Conservation (phyloP, 495 filamentous ascomycete genomes). For the Endocarpon pusillum region DNA sequence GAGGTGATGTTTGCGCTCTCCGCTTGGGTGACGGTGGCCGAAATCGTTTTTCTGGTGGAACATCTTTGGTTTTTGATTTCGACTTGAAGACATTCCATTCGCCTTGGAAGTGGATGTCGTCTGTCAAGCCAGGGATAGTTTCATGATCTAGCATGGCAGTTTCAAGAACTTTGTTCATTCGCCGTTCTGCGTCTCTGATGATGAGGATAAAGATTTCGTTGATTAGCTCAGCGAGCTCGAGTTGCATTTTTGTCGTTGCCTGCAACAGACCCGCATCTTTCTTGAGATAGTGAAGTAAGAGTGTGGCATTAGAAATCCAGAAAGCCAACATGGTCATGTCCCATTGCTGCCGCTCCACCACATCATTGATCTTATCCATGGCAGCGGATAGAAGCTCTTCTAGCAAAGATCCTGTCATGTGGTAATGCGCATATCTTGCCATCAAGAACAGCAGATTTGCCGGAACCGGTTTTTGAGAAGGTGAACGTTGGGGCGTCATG, state of each 20-base stretch:
- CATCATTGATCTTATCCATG: slow-evolving; percentile 91
- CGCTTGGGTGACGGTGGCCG: slow-evolving; percentile 92
- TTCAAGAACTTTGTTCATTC: slow-evolving; percentile 92
- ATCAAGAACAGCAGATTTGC: slow-evolving; percentile 94
- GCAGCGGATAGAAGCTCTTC: slow-evolving; percentile 64
- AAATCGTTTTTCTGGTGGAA: slow-evolving; percentile 76
- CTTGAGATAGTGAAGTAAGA: slow-evolving; percentile 89
- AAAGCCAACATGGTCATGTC: slow-evolving; percentile 99
- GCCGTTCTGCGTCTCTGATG: slow-evolving; percentile 88
- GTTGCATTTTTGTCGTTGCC: slow-evolving; percentile 77
- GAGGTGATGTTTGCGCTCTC: slow-evolving; percentile 73
- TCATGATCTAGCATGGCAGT: slow-evolving; percentile 91
- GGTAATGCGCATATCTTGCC: slow-evolving; percentile 92
- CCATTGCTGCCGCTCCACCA: slow-evolving; percentile 90
- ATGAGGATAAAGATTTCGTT: slow-evolving; percentile 99
- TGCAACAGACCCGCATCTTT: slow-evolving; percentile 74
- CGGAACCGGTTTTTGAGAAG: slow-evolving; percentile 90
- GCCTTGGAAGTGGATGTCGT: slow-evolving; percentile 89
- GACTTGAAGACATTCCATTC: slow-evolving; percentile 94
- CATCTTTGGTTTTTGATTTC: slow-evolving; percentile 70
- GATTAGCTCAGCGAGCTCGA: slow-evolving; percentile 83
- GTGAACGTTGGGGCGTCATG: slow-evolving; percentile 91
- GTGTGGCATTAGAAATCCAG: slow-evolving; percentile 94
- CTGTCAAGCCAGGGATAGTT: slow-evolving; percentile 92
- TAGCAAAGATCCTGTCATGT: slow-evolving; percentile 73